Evolutionary conservation across 2,329 filamentous ascomycete species (phyloP), one percentile per base, ranked within the genome.

Genomic region (Aspergillus fructus): DNA sequence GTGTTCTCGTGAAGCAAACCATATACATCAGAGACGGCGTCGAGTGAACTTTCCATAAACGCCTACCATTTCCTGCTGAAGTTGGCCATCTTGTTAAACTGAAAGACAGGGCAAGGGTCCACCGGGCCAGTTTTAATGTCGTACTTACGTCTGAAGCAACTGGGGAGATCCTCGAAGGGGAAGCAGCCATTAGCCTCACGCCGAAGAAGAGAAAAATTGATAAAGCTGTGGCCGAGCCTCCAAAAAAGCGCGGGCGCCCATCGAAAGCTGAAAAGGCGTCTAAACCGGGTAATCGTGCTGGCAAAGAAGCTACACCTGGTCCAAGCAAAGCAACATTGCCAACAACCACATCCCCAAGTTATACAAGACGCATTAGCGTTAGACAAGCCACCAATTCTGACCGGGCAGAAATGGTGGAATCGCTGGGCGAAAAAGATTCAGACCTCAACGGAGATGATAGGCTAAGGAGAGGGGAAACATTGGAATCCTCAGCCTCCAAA

Each of bases 141-240:
- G 57, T 17, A 17, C 27, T 63, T 11, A 53, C 47, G 13, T 59
- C 52, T 13, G 17, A 42, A n/a, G 53, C 41, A 9, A 62, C 59
- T 6, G 59, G 59, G 7, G 59, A 63, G 21, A 15, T 55, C 19
- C 51, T 62, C 13, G 56, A 60, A 30, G 62, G 62, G 9, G 33
- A 58, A 42, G 55, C 30, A 1, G 47, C 23, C 17, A 54, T 62
- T 3, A 54, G 59, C 30, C 58, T 65, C 11, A 45, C 42, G 15
- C 61, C 24, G 11, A 46, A 24, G 17, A 46, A 53, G 17, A 30
- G 42, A n/a, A 21, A 30, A 5, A 17, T 33, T 24, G 48, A 4
- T 17, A 24, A 50, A 12, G 48, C 11, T 12, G 13, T 13, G 15
- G 48, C 34, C 48, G 37, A 12, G 13, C 8, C 19, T 15, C 19